phyloP scores from a whole-genome alignment of 306 rosid species.

The Benincasa hispida region DNA sequence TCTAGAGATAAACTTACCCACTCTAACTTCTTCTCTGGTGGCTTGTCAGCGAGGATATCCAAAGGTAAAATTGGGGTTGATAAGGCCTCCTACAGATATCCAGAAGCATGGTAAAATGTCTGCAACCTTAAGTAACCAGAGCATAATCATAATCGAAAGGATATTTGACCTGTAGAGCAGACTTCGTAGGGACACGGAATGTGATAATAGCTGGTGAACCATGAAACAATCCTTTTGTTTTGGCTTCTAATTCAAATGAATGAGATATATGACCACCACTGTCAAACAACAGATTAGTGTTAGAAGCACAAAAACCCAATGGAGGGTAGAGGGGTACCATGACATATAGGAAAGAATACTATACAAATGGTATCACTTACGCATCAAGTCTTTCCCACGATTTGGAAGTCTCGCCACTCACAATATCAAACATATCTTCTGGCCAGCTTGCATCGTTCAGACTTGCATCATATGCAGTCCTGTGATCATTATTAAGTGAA shows the following conservation, averaged over 20 bases:
- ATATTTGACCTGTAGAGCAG: slow-evolving; percentile 64
- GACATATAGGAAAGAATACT: neutral
- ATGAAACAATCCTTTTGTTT: slow-evolving; percentile 45
- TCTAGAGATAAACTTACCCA: slow-evolving; percentile 40
- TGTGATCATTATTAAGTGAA: slow-evolving; percentile 9
- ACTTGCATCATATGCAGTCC: slow-evolving; percentile 87
- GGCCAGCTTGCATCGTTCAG: slow-evolving; percentile 79
- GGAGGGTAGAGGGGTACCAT: neutral
- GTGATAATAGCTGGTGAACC: slow-evolving; percentile 75
- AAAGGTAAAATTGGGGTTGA: slow-evolving; percentile 84
- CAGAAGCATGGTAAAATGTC: neutral
- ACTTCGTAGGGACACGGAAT: slow-evolving; percentile 80
- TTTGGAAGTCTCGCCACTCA: slow-evolving; percentile 62
- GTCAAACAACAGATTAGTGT: slow-evolving; percentile 10
- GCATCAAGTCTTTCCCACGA: slow-evolving; percentile 97
- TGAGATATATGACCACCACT: slow-evolving; percentile 72
- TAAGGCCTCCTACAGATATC: slow-evolving; percentile 41
- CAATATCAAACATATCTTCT: slow-evolving; percentile 35
- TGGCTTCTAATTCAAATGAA: slow-evolving; percentile 85
- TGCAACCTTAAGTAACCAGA: neutral
- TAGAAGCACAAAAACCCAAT: slow-evolving; percentile 6
- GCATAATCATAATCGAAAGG: neutral
- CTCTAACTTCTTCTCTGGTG: slow-evolving; percentile 79
- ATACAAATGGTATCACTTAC: slow-evolving; percentile 31
- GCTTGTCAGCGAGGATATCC: slow-evolving; percentile 83